Base-by-base conservation (phyloP, 2,329 filamentous ascomycete species). In the Thelonectria blattea region DNA sequence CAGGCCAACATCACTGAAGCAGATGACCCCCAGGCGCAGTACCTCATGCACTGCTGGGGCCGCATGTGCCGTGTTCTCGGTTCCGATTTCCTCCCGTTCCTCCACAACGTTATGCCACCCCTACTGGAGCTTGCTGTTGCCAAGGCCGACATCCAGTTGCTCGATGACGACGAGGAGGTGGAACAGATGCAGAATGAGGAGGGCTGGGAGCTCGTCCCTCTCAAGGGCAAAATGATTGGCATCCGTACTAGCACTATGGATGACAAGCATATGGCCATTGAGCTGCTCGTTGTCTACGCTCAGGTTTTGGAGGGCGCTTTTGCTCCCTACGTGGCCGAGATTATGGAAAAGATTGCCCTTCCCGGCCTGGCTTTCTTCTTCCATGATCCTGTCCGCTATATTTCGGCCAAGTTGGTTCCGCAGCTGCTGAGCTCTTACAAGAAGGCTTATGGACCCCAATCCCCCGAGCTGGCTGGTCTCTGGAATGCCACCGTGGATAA, bases 201-300 rank as follows among this genome's bases (percentile, higher is more conserved):
- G 58, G 94, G 94, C 45, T 99, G 95, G 95, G 95, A 99, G 76
- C 84, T 99, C 67, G 93, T 99, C 15, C 95, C 95, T 9, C 85
- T 99, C 57, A 97, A 97, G 79, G 95, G 95, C 67, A 98, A 98
- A 81, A 92, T 97, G 77, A 97, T 99, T 72, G 95, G 95, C 65
- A 99, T 99, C 80, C 93, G 93, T 80, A 99, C 95, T 8, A 97
- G 92, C 75, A 92, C 91, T 10, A 89, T 99, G 76, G 95, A 99
- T 71, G 95, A 99, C 79, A 99, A 99, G 82, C 93, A 98, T 77
- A 97, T 97, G 86, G 95, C 95, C n/a, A 98, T 99, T 66, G 95
- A 99, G 78, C 87, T 99, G 54, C 90, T 99, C 62, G 93, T 96
- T 48, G 94, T 99, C 63, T 99, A 99, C 73, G 94, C 95, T 2